These are phyloP conservation scores for Wickerhamiella kazuoi DNA, from an alignment of 805 yeast genomes.

Conservation along the genomic window DNA sequence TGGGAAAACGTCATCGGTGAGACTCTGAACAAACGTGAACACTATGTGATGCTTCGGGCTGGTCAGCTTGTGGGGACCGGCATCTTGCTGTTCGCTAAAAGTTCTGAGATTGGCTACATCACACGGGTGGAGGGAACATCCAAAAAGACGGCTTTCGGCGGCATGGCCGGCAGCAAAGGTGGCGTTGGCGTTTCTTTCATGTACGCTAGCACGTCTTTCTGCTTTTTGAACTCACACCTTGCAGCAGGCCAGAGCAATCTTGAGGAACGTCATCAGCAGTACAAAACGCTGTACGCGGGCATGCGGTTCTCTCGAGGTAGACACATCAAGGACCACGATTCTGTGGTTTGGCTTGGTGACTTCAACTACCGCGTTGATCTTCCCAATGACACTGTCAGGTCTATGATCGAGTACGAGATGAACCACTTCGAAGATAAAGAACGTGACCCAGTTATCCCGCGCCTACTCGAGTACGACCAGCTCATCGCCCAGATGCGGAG, in stretches of 20 bases:
- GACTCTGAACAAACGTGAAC: constrained; percentile 41
- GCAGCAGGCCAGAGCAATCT: constrained; percentile 81
- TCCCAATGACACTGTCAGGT: constrained; percentile 57
- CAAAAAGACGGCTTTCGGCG: constrained; percentile 90
- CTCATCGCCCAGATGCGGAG: constrained; percentile 53
- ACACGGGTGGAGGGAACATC: constrained; percentile 87
- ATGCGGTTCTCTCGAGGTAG: constrained; percentile 63
- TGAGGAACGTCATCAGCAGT: constrained; percentile 76
- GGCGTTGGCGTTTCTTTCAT: constrained; percentile 84
- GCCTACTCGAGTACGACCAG: constrained; percentile 57
- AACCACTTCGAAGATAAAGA: constrained; percentile 16
- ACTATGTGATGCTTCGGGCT: constrained; percentile 53
- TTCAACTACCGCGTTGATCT: constrained; percentile 64
- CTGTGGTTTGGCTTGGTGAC: constrained; percentile 88
- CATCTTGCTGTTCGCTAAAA: constrained; percentile 50
- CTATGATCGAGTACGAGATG: constrained; percentile 28
- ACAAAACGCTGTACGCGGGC: constrained; percentile 54
- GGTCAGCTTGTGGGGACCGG: constrained; percentile 88
- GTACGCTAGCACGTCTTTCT: constrained; percentile 62
- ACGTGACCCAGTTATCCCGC: constrained; percentile 7
- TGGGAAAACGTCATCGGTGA: constrained; percentile 60
- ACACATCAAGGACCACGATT: constrained; percentile 65
- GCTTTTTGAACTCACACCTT: constrained; percentile 76
- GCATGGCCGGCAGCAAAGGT: constrained; percentile 94
- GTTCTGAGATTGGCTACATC: constrained; percentile 38